Evolutionary conservation across 257 asterid genomes (phyloP), one percentile per base, ranked within the genome.

Genomic region (Solanum pinnatisectum): DNA sequence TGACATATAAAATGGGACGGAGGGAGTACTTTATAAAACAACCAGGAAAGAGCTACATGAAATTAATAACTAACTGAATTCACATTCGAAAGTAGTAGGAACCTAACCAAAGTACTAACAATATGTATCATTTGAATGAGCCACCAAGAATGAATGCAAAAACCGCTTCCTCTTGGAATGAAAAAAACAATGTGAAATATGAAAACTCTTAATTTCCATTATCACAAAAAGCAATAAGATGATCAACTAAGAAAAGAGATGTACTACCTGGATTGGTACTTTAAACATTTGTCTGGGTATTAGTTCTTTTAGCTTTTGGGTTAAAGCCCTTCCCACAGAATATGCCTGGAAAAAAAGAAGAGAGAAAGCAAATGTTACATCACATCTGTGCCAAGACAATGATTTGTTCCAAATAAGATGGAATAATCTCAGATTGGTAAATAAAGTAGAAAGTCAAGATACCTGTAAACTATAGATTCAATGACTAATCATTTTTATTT

Each of bases 201-300:
- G 70, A 82, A 3, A 30, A 52, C 44, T 18, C 86, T 30, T 18
- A 18, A 49, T 15, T 9, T 59, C 59, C 84, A 70, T 36, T 68
- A 37, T 46, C 35, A 73, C 67, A 49, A 63, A 79, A 15, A 44
- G 73, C 32, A 73, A 20, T 60, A 13, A 88, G 23, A 84, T 18
- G 67, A 40, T 40, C 36, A 49, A 42, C 35, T 74, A 20, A 86
- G 23, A 16, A 82, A 71, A 79, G 73, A 83, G 36, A 76, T 27
- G 67, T 56, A 33, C 86, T 92, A 97, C 99, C 98, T 97, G 99
- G 92, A 97, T 97, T 82, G 99, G 99, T 23, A 97, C 92, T 97
- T 96, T 97, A 91, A 97, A 97, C 99, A 97, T 96, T 91, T 97
- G 99, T 88, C 98, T 94, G 20, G 99, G 99, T 87, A 97, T 97